Evolutionary conservation across 352 stramenopile species (phyloP).

Genomic region (Nothophytophthora sp.): DNA sequence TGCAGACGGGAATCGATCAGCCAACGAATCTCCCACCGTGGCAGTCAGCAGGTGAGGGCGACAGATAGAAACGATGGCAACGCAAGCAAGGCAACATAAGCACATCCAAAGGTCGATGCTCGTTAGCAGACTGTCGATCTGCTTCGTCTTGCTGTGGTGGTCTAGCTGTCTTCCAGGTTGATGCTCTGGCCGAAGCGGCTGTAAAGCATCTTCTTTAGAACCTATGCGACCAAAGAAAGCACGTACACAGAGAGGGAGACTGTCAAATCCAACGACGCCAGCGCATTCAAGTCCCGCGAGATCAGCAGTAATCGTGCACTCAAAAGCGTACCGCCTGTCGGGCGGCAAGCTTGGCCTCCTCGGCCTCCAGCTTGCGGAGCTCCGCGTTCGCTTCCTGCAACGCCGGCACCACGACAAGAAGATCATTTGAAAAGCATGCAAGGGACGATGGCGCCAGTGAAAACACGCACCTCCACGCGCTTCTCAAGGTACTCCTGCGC

Average conservation of each 20-base stretch:
- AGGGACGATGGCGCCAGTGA: not conserved
- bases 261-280: too few relatives aligned
- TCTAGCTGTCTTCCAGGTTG: slow-evolving; percentile 95
- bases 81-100: too few relatives aligned
- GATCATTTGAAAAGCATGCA: too few relatives aligned
- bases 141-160: not conserved
- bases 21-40: too few relatives aligned
- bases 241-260: not conserved
- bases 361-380: slow-evolving; percentile 80
- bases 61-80: too few relatives aligned
- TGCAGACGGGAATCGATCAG: too few relatives aligned
- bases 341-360: slow-evolving; percentile 89
- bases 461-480: slow-evolving; percentile 70
- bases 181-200: slow-evolving; percentile 96
- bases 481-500: slow-evolving; percentile 94
- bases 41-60: too few relatives aligned
- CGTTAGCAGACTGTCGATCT: not conserved
- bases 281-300: too few relatives aligned
- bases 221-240: slow-evolving; percentile 19
- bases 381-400: slow-evolving; percentile 67
- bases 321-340: slow-evolving; percentile 72
- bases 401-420: not conserved
- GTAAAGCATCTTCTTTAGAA: slow-evolving; percentile 96
- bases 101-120: too few relatives aligned
- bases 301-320: too few relatives aligned